phyloP scores from a whole-genome alignment of 495 filamentous ascomycete genomes.

The Penicillium atrosanguineum region DNA sequence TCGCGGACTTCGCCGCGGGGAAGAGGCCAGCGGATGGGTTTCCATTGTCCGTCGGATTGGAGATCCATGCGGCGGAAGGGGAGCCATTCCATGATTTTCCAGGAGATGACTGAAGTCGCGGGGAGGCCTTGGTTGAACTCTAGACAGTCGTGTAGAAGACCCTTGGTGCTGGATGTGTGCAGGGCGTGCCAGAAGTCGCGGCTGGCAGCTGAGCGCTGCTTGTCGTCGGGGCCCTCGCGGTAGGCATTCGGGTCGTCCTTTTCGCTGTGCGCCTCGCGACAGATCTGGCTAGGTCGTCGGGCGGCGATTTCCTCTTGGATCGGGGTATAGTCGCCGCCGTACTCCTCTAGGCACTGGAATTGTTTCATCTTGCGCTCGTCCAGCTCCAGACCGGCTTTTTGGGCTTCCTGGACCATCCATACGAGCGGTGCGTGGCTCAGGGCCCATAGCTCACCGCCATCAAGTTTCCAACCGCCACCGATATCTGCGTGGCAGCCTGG shows the following conservation, averaged over 20 bases:
- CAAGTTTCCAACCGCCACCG: constrained; percentile 76
- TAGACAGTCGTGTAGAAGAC: constrained; percentile 74
- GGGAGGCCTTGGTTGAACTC: constrained; percentile 63
- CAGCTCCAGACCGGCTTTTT: constrained; percentile 68
- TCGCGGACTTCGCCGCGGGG: constrained; percentile 79
- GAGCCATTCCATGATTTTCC: constrained; percentile 83
- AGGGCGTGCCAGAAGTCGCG: constrained; percentile 54
- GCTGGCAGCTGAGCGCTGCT: constrained; percentile 32
- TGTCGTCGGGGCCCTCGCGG: constrained; percentile 22
- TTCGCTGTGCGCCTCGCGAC: constrained; percentile 14
- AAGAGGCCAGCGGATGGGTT: constrained; percentile 76
- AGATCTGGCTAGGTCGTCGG: constrained; percentile 21
- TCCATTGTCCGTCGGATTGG: constrained; percentile 71
- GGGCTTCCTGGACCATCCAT: constrained; percentile 83
- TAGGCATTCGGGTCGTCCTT: constrained; percentile 16
- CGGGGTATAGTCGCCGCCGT: constrained; percentile 40
- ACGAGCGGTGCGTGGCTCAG: constrained; percentile 74
- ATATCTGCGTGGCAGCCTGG: constrained; percentile 79
- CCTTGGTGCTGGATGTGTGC: constrained; percentile 55
- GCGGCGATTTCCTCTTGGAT: constrained; percentile 41
- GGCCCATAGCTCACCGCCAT: constrained; percentile 51
- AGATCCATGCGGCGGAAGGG: constrained; percentile 85
- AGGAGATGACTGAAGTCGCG: constrained; percentile 58
- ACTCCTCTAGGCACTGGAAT: constrained; percentile 60
- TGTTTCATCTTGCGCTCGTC: constrained; percentile 65